Evolutionary conservation across 768 basidiomycete genomes (phyloP).

Genomic region (Naganishia onofrii): DNA sequence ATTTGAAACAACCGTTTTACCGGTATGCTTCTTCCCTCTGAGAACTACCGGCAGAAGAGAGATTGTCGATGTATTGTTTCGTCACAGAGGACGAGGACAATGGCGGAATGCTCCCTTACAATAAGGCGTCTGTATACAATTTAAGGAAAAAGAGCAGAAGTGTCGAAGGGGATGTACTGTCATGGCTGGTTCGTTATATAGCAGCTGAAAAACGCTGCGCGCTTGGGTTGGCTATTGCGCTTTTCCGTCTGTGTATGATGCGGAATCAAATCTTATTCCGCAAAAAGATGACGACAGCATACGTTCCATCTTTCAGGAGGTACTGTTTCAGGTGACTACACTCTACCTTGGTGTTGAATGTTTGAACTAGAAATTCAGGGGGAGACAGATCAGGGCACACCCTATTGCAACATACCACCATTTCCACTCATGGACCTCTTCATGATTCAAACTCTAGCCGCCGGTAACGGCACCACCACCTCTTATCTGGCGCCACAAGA

Average conservation of each 20-base stretch:
- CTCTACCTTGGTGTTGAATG: no score
- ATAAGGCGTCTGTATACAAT: slow-evolving; percentile 35
- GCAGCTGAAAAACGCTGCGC: not conserved
- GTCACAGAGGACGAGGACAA: not conserved
- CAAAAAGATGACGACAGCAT: slow-evolving; percentile 13
- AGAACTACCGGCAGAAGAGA: slow-evolving; percentile 34
- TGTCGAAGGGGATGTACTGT: no score
- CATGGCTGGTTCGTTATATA: not conserved
- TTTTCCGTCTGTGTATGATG: not conserved
- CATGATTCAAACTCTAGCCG: not conserved
- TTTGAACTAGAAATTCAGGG: no score
- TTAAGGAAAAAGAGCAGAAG: slow-evolving; percentile 2
- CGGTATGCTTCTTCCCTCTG: slow-evolving; percentile 12
- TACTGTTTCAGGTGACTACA: not conserved
- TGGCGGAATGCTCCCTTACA: slow-evolving; percentile 29
- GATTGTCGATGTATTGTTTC: slow-evolving; percentile 17
- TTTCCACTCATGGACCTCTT: slow-evolving; percentile 2
- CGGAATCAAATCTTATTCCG: not conserved
- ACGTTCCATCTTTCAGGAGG: not conserved
- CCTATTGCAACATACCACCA: not conserved
- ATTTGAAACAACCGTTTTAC: not conserved
- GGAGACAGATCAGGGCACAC: no score
- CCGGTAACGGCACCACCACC: not conserved
- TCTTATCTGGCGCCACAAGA: slow-evolving; percentile 9
- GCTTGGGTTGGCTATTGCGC: not conserved